Base-by-base conservation (phyloP, 768 basidiomycete species). In the Termitomyces eurrhizus region DNA sequence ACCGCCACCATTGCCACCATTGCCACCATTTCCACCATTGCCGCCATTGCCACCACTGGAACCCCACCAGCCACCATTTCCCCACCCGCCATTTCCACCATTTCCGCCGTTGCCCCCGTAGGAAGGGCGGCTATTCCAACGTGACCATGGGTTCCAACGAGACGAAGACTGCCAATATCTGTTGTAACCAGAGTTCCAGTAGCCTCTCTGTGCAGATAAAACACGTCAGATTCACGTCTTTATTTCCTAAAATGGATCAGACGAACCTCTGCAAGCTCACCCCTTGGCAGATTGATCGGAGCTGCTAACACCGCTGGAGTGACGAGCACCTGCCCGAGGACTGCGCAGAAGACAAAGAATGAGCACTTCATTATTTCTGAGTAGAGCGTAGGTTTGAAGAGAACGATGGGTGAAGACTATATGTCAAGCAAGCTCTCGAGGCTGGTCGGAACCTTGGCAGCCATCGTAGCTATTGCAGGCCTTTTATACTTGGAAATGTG, bases 61-160 rank as follows among this genome's bases (percentile, higher is more conserved):
- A 2, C 44, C 44, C 61, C 56, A 24, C 54, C 60, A 56, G 37
- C 26, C 33, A 0, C 50, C 33, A 14, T 13, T 36, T 8, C 56
- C 26, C 37, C 45, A 26, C 1, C 53, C 53, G 2, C 45, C 59
- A 7, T 57, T 52, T 4, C 58, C 58, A 1, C 57, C 57, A 7
- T 51, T 58, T 3, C 57, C 57, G 6, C 57, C 57, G 2, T 52
- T 50, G 3, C 57, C 58, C 9, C 58, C 59, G 13, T 55, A 49
- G n/a, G 46, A 26, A 36, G 39, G 55, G 3, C 55, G 49, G 12
- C 8, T 26, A 37, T 52, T 51, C 54, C 55, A 56, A 18, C 14
- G 29, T 5, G 60, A 56, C 60, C 60, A 61, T 21, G 46, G 7
- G 13, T 61, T 61, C 60, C 60, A 61, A 44, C 59, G 59, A 41